Evolutionary conservation across 495 filamentous ascomycete species (phyloP).

Genomic region (Lepidopterella palustris): DNA sequence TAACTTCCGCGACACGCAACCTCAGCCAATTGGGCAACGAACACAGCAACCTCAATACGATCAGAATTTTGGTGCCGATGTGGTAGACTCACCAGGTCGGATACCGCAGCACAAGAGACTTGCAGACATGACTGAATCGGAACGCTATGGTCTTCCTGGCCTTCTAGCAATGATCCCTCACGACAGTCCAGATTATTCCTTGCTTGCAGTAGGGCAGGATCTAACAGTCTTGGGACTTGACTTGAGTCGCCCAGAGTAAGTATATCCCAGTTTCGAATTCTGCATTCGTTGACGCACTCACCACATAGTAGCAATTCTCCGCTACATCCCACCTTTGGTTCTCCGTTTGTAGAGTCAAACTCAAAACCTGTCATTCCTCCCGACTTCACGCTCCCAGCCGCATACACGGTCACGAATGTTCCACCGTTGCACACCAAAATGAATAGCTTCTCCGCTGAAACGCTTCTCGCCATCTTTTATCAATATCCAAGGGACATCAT

Average conservation of each 20-base stretch:
- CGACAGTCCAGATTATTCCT: slow-evolving; percentile 67
- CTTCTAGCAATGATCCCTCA: slow-evolving; percentile 72
- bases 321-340: slow-evolving; percentile 58
- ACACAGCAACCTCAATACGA: slow-evolving; percentile 22
- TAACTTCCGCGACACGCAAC: slow-evolving; percentile 3
- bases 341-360: slow-evolving; percentile 62
- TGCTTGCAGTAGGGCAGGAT: slow-evolving; percentile 71
- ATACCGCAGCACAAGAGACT: slow-evolving; percentile 53
- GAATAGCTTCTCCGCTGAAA: slow-evolving; percentile 79
- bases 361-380: slow-evolving; percentile 58
- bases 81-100: slow-evolving; percentile 36
- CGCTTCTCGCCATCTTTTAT: slow-evolving; percentile 92
- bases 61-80: slow-evolving; percentile 41
- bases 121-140: slow-evolving; percentile 68
- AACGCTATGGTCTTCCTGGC: slow-evolving; percentile 76
- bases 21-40: slow-evolving; percentile 16
- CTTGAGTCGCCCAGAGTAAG: slow-evolving; percentile 71
- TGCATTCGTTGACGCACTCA: slow-evolving; percentile 12
- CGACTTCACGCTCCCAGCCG: slow-evolving; percentile 70
- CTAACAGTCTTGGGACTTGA: slow-evolving; percentile 71
- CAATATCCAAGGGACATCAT: slow-evolving; percentile 75
- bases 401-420: slow-evolving; percentile 83
- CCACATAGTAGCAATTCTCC: slow-evolving; percentile 41
- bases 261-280: neutral
- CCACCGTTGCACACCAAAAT: slow-evolving; percentile 73